These are phyloP conservation scores for Neofusicoccum ribis DNA, from an alignment of 2,329 filamentous ascomycete species.

Conservation along the genomic window DNA sequence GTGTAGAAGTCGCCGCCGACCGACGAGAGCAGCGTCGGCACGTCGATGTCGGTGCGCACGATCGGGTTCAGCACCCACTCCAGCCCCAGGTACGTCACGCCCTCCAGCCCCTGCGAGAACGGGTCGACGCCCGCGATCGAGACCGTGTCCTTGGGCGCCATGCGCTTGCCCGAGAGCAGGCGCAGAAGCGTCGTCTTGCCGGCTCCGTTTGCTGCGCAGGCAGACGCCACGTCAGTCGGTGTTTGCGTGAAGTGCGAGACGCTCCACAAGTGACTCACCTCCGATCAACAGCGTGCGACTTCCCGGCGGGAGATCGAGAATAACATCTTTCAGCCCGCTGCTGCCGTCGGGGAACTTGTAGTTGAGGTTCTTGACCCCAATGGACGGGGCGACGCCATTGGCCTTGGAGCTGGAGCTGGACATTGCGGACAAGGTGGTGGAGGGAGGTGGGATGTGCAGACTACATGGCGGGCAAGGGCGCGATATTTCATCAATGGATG, in stretches of 20 bases:
- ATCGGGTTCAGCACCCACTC: conserved; percentile 99
- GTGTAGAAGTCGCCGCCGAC: conserved; percentile 81
- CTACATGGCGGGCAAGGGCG: background rate
- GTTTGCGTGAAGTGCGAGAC: background rate
- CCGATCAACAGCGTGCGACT: conserved; percentile 91
- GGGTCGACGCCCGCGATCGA: conserved; percentile 81
- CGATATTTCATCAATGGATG: background rate
- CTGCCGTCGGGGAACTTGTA: conserved; percentile 88
- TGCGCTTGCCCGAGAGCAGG: conserved; percentile 90
- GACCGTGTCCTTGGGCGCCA: conserved; percentile 76
- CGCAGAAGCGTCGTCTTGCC: conserved; percentile 96
- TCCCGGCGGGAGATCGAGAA: conserved; percentile 73
- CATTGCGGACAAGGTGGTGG: background rate
- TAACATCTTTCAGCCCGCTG: conserved; percentile 73
- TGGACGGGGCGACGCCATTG: conserved; percentile 33
- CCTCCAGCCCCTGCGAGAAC: conserved; percentile 85
- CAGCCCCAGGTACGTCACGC: conserved; percentile 93
- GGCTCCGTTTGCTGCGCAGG: conserved; percentile 74
- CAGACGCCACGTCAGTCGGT: conserved; percentile 3
- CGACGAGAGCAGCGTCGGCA: conserved; percentile 77
- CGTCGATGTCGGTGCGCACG: conserved; percentile 91
- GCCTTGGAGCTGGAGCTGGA: conserved; percentile 1
- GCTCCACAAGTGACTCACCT: conserved; percentile 50
- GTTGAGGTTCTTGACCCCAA: conserved; percentile 73
- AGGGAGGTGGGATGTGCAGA: background rate